phyloP scores from a whole-genome alignment of 2,329 filamentous ascomycete genomes.

The Fusarium clavum region DNA sequence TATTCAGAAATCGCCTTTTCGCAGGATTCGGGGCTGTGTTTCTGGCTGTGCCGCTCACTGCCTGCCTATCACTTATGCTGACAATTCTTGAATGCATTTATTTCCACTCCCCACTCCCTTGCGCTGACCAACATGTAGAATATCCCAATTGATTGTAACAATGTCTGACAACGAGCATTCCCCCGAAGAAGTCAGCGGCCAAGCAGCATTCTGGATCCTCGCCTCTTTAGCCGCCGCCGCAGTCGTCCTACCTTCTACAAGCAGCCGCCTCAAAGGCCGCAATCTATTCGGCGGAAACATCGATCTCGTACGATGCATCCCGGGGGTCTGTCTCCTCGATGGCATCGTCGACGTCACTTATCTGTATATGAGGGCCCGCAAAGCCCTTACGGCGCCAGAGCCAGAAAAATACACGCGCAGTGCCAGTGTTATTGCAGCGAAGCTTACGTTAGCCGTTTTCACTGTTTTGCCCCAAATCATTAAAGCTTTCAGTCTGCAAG shows the following conservation, averaged over 20 bases:
- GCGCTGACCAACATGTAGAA: no score
- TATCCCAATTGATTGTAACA: neutral
- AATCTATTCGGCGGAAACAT: constrained; percentile 4
- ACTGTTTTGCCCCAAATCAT: neutral
- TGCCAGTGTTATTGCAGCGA: neutral
- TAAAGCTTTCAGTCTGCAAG: constrained; percentile 4
- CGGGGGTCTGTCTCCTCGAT: constrained; percentile 7
- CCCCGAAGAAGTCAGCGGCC: constrained; percentile 6
- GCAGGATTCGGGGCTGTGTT: neutral
- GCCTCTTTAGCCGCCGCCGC: constrained; percentile 11
- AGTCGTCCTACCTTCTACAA: neutral
- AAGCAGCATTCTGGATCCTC: constrained; percentile 17
- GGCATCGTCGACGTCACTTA: neutral
- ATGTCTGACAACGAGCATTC: neutral
- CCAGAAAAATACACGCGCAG: neutral
- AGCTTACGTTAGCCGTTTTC: neutral
- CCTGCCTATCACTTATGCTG: neutral
- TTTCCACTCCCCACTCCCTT: neutral
- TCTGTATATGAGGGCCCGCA: neutral
- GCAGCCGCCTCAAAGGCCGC: neutral
- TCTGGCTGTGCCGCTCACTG: neutral
- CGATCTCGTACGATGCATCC: constrained; percentile 4
- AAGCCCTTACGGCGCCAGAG: rapidly evolving
- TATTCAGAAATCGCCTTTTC: neutral
- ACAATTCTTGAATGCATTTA: neutral